Base-by-base conservation (phyloP, 2,329 filamentous ascomycete genomes). In the Penicillium sp. region DNA sequence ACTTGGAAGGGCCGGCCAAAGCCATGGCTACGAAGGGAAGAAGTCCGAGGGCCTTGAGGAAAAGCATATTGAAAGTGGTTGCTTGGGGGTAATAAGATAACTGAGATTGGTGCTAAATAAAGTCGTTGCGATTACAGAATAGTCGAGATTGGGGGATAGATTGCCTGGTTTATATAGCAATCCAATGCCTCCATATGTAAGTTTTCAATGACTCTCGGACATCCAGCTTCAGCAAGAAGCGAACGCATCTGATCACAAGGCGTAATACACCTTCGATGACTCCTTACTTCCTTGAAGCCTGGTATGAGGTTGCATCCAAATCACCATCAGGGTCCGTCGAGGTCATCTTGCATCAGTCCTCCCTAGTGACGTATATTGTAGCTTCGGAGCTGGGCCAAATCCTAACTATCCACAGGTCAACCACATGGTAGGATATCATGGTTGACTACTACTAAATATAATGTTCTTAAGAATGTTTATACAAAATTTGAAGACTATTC, bases 1-100 rank as follows among this genome's bases (percentile, higher is more conserved):
- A 63, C 37, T 60, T 61, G 38, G 60, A 63, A 12, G 57, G 31
- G 18, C 52, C 58, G 10, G 50, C 57, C 15, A 56, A 54, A 13
- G 55, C 47, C 29, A 61, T 46, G 23, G 54, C 52, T 25, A 58
- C 52, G 40, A 63, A 42, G 29, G 59, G 54, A 12, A 63, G 42
- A 10, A 63, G 49, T 5, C 53, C 55, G 25, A 63, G 23, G 31
- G 31, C 31, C 31, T 32, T 32, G 31, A 32, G 31, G 31, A 32
- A 32, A 13, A 32, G 31, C 31, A 32, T 32, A 32, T 32, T 32
- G 10, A 32, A 13, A 32, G 31, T 13, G 31, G 12, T 32, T 32
- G 31, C 4, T 32, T 32, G 31, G 4, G 12, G 12, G 32, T 55
- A 61, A 56, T 8, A 15, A 61, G 47, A 29, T 23, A 13, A 13